Evolutionary conservation across 176 grass and related monocot genomes (phyloP).

Genomic region (Triticum timopheevii): DNA sequence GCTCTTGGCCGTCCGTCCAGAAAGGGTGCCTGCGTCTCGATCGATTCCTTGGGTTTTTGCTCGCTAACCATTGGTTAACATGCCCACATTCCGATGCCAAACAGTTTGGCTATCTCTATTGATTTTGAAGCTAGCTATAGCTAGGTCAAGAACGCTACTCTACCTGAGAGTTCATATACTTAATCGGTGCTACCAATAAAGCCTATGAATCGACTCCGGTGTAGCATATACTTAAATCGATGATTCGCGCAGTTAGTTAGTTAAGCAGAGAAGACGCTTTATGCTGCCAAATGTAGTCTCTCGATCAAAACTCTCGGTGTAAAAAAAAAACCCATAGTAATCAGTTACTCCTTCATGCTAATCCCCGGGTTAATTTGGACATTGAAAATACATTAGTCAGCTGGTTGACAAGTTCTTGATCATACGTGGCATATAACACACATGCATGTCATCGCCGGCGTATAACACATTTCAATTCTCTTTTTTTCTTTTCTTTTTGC

Average conservation of each 20-base stretch:
- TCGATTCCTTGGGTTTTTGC: not conserved
- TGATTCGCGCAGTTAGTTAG: not conserved
- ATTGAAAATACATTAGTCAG: not conserved
- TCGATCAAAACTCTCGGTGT: no score
- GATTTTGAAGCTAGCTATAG: not conserved
- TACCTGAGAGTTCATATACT: no score
- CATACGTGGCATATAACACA: not conserved
- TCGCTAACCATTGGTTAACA: not conserved
- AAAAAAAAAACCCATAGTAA: not conserved
- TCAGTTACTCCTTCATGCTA: not conserved
- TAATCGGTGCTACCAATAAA: not conserved
- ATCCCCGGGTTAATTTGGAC: not conserved
- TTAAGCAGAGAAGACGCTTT: not conserved
- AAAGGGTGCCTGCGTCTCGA: not conserved
- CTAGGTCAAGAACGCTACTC: not conserved
- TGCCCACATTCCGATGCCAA: slow-evolving; percentile 14
- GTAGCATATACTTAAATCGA: not conserved
- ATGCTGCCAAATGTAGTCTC: slow-evolving; percentile 20
- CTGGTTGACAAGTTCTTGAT: slow-evolving; percentile 15
- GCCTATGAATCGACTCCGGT: not conserved
- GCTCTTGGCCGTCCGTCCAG: slow-evolving; percentile 19
- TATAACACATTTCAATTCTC: no score
- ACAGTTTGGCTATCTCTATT: not conserved
- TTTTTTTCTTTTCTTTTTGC: no score
- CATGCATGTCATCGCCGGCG: no score